These are phyloP conservation scores for Puccinia horiana DNA, from an alignment of 1,284 basidiomycete genomes.

Conservation along the genomic window DNA sequence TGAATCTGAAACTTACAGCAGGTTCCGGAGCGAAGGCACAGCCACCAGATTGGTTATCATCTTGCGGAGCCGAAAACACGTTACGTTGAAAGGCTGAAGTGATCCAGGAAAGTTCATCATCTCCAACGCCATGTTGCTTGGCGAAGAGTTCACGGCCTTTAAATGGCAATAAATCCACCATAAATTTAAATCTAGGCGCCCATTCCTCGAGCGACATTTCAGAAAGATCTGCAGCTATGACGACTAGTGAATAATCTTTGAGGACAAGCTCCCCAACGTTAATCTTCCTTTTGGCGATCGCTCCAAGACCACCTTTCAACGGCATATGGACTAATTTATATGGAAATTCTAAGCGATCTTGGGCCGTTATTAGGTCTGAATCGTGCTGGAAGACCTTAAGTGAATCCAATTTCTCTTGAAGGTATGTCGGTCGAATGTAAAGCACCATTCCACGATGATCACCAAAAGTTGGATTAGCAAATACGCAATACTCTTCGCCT, in stretches of 20 bases:
- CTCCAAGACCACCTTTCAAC: slow-evolving; percentile 34
- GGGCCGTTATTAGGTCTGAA: slow-evolving; percentile 9
- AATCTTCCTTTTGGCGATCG: slow-evolving; percentile 14
- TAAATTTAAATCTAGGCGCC: slow-evolving; percentile 26
- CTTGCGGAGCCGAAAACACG: slow-evolving; percentile 23
- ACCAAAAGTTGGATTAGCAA: slow-evolving; percentile 27
- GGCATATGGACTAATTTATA: slow-evolving; percentile 30
- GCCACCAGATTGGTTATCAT: slow-evolving; percentile 11
- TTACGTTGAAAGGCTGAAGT: slow-evolving; percentile 34
- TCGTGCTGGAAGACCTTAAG: slow-evolving; percentile 17
- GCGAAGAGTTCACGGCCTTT: slow-evolving; percentile 40
- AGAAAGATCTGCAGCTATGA: background rate
- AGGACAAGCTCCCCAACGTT: slow-evolving; percentile 19
- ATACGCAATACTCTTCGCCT: slow-evolving; percentile 26
- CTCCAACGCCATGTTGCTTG: slow-evolving; percentile 40
- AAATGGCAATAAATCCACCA: slow-evolving; percentile 35
- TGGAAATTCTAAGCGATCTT: background rate
- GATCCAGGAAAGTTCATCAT: slow-evolving; percentile 20
- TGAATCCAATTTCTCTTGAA: background rate
- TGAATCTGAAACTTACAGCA: slow-evolving; percentile 12
- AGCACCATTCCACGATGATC: slow-evolving; percentile 38
- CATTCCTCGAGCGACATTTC: background rate
- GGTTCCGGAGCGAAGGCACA: slow-evolving; percentile 42
- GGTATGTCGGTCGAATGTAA: slow-evolving; percentile 29
- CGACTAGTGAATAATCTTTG: slow-evolving; percentile 28